Conservation (phyloP, 2,329 filamentous ascomycete genomes). For the Fusarium praegraminearum region DNA sequence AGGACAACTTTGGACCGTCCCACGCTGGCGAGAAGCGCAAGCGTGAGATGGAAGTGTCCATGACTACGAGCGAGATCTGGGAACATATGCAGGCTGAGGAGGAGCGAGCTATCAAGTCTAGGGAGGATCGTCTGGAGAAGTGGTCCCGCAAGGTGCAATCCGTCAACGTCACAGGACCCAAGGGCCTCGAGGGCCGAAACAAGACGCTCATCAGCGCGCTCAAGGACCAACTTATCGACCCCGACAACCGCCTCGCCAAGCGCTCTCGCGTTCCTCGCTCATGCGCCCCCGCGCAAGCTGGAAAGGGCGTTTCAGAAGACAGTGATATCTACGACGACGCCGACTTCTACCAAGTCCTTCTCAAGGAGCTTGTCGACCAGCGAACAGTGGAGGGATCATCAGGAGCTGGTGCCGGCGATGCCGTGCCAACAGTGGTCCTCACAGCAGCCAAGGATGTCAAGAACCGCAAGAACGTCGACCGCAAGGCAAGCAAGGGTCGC, state of each 20-base stretch:
- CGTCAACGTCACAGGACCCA: conserved; percentile 57
- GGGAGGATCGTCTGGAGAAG: conserved; percentile 83
- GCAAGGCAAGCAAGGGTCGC: conserved; percentile 92
- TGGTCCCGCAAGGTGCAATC: conserved; percentile 80
- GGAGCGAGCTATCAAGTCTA: conserved; percentile 65
- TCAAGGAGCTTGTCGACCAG: conserved; percentile 94
- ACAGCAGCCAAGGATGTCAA: conserved; percentile 81
- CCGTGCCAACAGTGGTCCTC: conserved; percentile 69
- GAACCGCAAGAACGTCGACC: conserved; percentile 86
- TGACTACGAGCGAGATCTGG: conserved; percentile 77
- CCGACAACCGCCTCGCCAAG: conserved; percentile 73
- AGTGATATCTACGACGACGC: conserved; percentile 87
- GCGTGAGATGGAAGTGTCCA: conserved; percentile 64
- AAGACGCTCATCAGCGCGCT: conserved; percentile 72
- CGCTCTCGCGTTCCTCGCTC: conserved; percentile 79
- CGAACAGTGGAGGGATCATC: conserved; percentile 76
- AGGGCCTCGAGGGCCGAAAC: conserved; percentile 48
- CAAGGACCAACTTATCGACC: conserved; percentile 73
- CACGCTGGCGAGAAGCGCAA: conserved; percentile 72
- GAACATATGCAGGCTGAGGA: conserved; percentile 76
- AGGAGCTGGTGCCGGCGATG: conserved; percentile 53
- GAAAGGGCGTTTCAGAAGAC: conserved; percentile 68
- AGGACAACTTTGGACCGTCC: conserved; percentile 68
- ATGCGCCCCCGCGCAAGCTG: conserved; percentile 78
- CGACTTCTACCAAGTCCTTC: conserved; percentile 91